Percentiles rank a stretch among this genome's conserved stretches.
Conservation (phyloP, 192 early-diverging fungal species). For the Backusella mclennaniae region DNA sequence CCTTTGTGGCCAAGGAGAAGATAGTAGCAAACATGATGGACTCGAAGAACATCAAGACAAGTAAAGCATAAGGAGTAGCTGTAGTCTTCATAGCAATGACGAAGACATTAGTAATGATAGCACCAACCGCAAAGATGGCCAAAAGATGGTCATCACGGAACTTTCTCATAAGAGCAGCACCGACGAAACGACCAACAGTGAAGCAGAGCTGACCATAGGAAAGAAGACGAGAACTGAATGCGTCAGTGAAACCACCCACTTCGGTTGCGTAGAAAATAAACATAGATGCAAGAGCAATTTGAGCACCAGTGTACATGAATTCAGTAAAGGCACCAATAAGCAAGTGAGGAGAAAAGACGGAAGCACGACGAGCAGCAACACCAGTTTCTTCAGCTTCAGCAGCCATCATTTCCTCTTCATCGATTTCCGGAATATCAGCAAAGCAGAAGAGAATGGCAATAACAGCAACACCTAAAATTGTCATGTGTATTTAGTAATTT, state of each 20-base stretch:
- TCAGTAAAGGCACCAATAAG: conserved; percentile 25
- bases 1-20: conserved; percentile 31
- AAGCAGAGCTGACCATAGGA: conserved; percentile 27
- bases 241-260: conserved; percentile 17
- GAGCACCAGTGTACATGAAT: conserved; percentile 37
- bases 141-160: conserved; percentile 22
- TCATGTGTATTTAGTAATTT: background rate
- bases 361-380: conserved; percentile 21
- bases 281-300: conserved; percentile 33
- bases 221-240: conserved; percentile 14
- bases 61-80: conserved; percentile 21
- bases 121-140: conserved; percentile 13
- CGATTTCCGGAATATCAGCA: conserved; percentile 36
- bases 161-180: conserved; percentile 20
- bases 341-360: conserved; percentile 27
- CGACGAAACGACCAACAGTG: conserved; percentile 35
- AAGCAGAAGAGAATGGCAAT: conserved; percentile 32
- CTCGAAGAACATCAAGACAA: conserved; percentile 37
- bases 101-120: conserved; percentile 15
- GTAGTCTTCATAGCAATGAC: conserved; percentile 22
- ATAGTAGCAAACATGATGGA: conserved; percentile 35
- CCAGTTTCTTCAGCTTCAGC: conserved; percentile 26
- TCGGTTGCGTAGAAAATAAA: conserved; percentile 31
- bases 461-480: conserved; percentile 18
- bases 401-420: conserved; percentile 39